Evolutionary conservation across 768 basidiomycete genomes (phyloP).

Genomic region (Pisolithus microcarpus): DNA sequence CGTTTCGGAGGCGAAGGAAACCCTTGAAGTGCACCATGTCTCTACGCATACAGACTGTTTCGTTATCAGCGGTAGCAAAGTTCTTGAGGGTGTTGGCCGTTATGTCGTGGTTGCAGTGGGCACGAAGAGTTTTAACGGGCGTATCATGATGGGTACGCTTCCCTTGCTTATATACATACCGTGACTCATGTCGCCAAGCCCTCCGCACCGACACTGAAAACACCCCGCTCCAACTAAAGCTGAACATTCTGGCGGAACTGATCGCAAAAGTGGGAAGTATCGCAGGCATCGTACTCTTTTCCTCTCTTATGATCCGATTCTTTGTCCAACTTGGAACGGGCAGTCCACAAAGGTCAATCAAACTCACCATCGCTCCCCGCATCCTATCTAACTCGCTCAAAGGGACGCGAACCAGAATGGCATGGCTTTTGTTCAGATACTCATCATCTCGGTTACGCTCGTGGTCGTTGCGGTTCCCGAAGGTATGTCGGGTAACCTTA

Average conservation of each 20-base stretch:
- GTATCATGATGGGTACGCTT: slow-evolving; percentile 90
- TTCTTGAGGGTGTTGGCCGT: slow-evolving; percentile 87
- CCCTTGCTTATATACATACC: neutral
- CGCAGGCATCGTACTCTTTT: slow-evolving; percentile 78
- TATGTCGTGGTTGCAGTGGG: slow-evolving; percentile 94
- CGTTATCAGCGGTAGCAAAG: slow-evolving; percentile 84
- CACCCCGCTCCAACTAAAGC: slow-evolving; percentile 89
- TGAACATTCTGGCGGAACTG: slow-evolving; percentile 89
- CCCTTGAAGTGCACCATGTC: slow-evolving; percentile 11
- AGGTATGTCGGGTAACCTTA: slow-evolving; percentile 31
- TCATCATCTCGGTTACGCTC: slow-evolving; percentile 93
- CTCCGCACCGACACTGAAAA: slow-evolving; percentile 80
- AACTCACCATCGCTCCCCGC: neutral
- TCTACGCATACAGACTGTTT: slow-evolving; percentile 80
- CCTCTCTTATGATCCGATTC: slow-evolving; percentile 85
- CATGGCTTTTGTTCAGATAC: slow-evolving; percentile 83
- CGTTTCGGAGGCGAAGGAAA: slow-evolving; percentile 15
- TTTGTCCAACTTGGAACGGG: slow-evolving; percentile 76
- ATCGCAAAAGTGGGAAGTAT: slow-evolving; percentile 87
- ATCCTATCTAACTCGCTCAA: slow-evolving; percentile 8
- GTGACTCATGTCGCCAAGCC: slow-evolving; percentile 37
- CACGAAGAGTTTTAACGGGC: slow-evolving; percentile 87
- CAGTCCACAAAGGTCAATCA: slow-evolving; percentile 47
- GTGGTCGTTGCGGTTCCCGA: slow-evolving; percentile 85
- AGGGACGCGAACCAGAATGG: slow-evolving; percentile 78